Base-by-base conservation (phyloP, 2,329 filamentous ascomycete species). In the Epichloe gansuensis region DNA sequence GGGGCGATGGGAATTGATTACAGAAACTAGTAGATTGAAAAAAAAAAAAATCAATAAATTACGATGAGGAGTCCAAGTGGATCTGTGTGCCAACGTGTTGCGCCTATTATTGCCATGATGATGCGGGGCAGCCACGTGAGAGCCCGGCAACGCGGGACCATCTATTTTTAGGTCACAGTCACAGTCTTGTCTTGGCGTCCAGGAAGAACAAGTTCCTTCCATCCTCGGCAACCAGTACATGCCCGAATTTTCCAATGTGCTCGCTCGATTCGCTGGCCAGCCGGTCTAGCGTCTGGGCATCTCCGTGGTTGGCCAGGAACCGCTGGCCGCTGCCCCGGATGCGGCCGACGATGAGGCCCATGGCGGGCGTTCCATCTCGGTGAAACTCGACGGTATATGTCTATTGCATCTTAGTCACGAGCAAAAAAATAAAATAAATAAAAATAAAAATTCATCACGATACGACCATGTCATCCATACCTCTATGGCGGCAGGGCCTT, bases 311-410 rank as follows among this genome's bases (percentile, higher is more conserved):
- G 0, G 63, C 61, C 5, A 65, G 51, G 23, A 65, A 63, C 3
- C 63, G 52, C 2, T 61, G 54, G 1, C 61, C 63, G 5, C 39
- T 56, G 8, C 41, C 28, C 3, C 49, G 35, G 5, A 63, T 44
- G 1, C 49, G 55, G 0, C 61, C 62, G 7, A 65, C 57, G 13
- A 65, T 52, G 23, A 61, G 57, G 0, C 59, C 62, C 2, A 55
- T 11, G 3, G 50, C 53, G 1, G 59, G 57, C 0, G 55, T 54
- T 0, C 59, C 60, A 2, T 53, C 52, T 4, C 63, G 61, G 39
- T 60, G 56, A n/a, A 59, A 63, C 12, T 67, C 63, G 3, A 67
- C 57, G 0, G 65, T 67, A 5, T 63, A 67, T 2, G 63, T 65
- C 64, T 66, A 25, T 31, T 9, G n/a, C 4, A 8, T 7, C 11